These are phyloP conservation scores for Urochloa ruziziensis DNA, from an alignment of 176 grass and related monocot species.

Conservation along the genomic window DNA sequence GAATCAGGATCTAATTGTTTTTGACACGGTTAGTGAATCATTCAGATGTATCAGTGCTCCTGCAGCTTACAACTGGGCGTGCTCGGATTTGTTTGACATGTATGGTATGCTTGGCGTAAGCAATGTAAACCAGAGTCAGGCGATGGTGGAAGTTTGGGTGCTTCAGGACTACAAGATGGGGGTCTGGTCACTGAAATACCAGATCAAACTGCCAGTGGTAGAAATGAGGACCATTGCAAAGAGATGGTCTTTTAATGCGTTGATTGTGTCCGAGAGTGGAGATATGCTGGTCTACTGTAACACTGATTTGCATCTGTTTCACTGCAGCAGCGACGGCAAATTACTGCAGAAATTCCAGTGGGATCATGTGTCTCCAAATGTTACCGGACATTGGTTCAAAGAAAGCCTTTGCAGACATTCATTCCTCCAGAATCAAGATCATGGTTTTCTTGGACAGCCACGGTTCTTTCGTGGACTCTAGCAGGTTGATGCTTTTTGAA, in stretches of 20 bases:
- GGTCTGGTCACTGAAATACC: too few species aligned
- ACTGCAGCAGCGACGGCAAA: slow-evolving; percentile 4
- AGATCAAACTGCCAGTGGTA: too few species aligned
- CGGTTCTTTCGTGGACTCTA: neutral
- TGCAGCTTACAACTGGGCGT: too few species aligned
- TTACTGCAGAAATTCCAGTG: neutral
- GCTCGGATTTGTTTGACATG: too few species aligned
- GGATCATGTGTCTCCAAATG: neutral
- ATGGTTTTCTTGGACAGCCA: neutral
- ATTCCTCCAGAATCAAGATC: neutral
- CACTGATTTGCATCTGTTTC: neutral
- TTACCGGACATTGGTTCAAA: neutral
- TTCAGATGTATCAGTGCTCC: too few species aligned
- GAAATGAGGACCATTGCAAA: too few species aligned
- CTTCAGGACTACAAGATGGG: too few species aligned
- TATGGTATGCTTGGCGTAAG: too few species aligned
- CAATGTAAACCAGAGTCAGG: too few species aligned
- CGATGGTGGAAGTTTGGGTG: too few species aligned
- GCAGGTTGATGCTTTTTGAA: neutral
- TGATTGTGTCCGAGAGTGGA: neutral
- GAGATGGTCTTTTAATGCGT: neutral
- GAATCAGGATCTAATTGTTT: too few species aligned
- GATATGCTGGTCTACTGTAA: neutral
- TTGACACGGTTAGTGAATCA: too few species aligned
- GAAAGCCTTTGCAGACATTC: slow-evolving; percentile 17